A percentile compares a stretch with the other conserved stretches of the same genome.
Conservation (phyloP, 192 early-diverging fungal genomes). For the Coemansia reversa region DNA sequence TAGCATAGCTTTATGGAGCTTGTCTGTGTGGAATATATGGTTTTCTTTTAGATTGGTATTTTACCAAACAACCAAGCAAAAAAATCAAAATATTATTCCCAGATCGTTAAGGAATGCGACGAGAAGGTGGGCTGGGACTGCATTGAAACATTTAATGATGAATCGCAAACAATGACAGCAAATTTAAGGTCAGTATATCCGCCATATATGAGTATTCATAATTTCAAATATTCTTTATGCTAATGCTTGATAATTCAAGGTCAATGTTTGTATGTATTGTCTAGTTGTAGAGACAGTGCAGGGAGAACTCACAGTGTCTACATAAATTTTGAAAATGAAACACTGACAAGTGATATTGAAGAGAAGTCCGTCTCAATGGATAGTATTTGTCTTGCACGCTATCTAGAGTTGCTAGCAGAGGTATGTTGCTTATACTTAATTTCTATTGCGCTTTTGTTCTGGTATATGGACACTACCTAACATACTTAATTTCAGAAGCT, state of each 20-base stretch:
- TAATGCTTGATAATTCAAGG: neutral
- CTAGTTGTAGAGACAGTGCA: constrained; percentile 23
- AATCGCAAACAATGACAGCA: constrained; percentile 19
- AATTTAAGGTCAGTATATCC: constrained; percentile 19
- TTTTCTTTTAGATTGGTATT: constrained; percentile 6
- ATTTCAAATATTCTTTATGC: neutral
- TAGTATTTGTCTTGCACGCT: constrained; percentile 3
- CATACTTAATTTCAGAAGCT: too few relatives aligned
- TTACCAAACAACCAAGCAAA: neutral
- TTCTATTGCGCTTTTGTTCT: too few relatives aligned
- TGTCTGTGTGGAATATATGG: neutral
- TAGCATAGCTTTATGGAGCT: neutral
- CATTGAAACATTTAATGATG: constrained; percentile 30
- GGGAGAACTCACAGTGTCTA: constrained; percentile 22
- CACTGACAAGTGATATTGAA: constrained; percentile 32
- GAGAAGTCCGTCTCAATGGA: constrained; percentile 19
- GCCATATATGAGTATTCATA: neutral
- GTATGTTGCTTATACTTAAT: constrained; percentile 8
- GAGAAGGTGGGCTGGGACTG: constrained; percentile 25
- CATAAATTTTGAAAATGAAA: constrained; percentile 24
- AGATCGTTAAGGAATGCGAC: constrained; percentile 38
- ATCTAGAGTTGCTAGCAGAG: constrained; percentile 23
- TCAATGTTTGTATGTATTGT: neutral
- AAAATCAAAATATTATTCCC: constrained; percentile 26
- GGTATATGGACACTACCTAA: too few relatives aligned